Evolutionary conservation across 1,139 yeast genomes (phyloP).

Genomic region (Sugiyamaella paludigena): DNA sequence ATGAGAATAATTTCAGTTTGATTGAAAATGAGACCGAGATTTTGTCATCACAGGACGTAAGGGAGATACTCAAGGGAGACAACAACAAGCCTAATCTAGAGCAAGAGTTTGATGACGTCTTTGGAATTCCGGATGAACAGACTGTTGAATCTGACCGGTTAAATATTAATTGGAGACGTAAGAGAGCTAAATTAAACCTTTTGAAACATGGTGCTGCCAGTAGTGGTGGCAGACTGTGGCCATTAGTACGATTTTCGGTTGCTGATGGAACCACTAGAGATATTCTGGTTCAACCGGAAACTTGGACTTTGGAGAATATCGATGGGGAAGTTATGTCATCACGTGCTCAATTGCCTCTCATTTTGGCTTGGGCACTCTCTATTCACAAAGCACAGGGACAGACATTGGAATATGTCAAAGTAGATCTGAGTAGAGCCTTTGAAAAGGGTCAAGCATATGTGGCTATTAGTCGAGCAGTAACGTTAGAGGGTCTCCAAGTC

Average conservation of each 20-base stretch:
- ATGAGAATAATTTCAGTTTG: slow-evolving; percentile 46
- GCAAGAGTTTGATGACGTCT: slow-evolving; percentile 19
- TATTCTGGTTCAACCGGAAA: slow-evolving; percentile 69
- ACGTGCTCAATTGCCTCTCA: slow-evolving; percentile 65
- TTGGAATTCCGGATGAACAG: slow-evolving; percentile 24
- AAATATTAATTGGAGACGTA: slow-evolving; percentile 26
- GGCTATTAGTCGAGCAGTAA: slow-evolving; percentile 82
- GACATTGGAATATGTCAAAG: slow-evolving; percentile 76
- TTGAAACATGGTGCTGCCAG: slow-evolving; percentile 17
- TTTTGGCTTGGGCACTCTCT: slow-evolving; percentile 92
- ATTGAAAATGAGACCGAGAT: slow-evolving; percentile 21
- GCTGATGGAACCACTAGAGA: slow-evolving; percentile 73
- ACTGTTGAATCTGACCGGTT: slow-evolving; percentile 20
- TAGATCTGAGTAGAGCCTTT: slow-evolving; percentile 72
- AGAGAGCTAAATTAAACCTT: slow-evolving; percentile 20
- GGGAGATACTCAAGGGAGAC: neutral
- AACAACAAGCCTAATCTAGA: neutral
- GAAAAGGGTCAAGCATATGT: slow-evolving; percentile 97
- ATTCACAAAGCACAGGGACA: slow-evolving; percentile 98
- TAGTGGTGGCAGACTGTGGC: slow-evolving; percentile 41
- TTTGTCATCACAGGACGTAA: slow-evolving; percentile 6
- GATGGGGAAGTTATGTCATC: slow-evolving; percentile 51
- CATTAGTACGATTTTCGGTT: slow-evolving; percentile 71
- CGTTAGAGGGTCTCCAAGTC: slow-evolving; percentile 76
- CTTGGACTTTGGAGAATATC: slow-evolving; percentile 66